These are phyloP conservation scores for baker's yeast (Saccharomyces cerevisiae) DNA, from an alignment of 805 yeast genomes.

Conservation along the genomic window DNA sequence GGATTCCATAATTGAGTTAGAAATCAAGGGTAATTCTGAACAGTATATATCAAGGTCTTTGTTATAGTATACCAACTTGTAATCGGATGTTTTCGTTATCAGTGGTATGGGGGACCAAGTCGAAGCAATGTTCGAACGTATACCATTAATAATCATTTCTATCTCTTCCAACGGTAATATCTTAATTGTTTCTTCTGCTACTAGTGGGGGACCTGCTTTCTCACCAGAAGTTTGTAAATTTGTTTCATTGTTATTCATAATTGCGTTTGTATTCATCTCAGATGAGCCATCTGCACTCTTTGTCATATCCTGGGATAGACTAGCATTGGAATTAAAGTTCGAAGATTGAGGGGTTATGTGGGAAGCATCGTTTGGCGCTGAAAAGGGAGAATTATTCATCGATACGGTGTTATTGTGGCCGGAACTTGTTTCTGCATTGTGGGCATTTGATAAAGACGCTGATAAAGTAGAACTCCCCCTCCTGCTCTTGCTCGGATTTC, in stretches of 20 bases:
- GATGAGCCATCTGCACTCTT: background rate
- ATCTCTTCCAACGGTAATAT: slow-evolving; percentile 32
- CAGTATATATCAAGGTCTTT: slow-evolving; percentile 53
- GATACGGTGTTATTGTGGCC: background rate
- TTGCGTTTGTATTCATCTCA: background rate
- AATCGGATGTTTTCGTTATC: slow-evolving; percentile 32
- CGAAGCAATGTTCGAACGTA: slow-evolving; percentile 32
- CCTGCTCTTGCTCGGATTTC: slow-evolving; percentile 5
- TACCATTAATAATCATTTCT: slow-evolving; percentile 31
- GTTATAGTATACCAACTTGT: slow-evolving; percentile 51
- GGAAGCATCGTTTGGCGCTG: background rate
- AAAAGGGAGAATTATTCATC: background rate
- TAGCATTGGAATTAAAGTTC: background rate
- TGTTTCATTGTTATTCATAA: background rate
- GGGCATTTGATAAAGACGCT: background rate
- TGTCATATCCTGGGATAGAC: background rate
- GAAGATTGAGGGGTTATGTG: background rate
- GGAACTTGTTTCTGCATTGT: background rate
- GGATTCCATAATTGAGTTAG: slow-evolving; percentile 31
- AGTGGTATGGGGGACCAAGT: slow-evolving; percentile 57
- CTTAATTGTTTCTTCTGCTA: slow-evolving; percentile 9
- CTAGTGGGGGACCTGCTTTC: background rate
- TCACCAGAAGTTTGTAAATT: slow-evolving; percentile 1
- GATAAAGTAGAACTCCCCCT: slow-evolving; percentile 2
- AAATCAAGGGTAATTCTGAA: slow-evolving; percentile 46